Evolutionary conservation across 345 rosid species (phyloP), one percentile per base, ranked within the genome.

Genomic region (Acer negundo): DNA sequence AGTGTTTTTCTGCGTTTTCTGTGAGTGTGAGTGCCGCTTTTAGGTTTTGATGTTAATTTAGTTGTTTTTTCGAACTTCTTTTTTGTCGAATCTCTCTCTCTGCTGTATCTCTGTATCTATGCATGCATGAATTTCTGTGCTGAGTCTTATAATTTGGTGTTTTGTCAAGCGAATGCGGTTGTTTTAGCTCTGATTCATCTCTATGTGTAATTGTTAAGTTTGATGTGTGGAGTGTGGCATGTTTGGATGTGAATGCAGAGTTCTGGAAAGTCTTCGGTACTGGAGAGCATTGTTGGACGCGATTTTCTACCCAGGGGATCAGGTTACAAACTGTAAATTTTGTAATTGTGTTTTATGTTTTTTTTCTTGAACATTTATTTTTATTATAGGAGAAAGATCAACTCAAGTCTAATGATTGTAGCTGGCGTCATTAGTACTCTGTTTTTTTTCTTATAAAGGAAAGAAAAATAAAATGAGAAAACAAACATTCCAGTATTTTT

Each of bases 301-400:
- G 92, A 89, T 85, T 89, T 90, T 85, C 91, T 90, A 49, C 94
- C 94, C 7, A 78, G 90, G 38, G 94, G 91, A 74, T 90, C 92
- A 44, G 94, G 92, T 90, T 22, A 19, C 44, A 7, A 16, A 53
- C 49, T 74, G 6, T n/a, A 11, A 26, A 64, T 55, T 63, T 51
- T 6, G 7, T 61, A 46, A 46, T 46, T 46, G 13, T 46, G 13
- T 46, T 9, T 10, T 46, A 9, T 2, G 23, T 6, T 40, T 16
- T 11, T 3, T 4, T 2, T 24, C 49, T 70, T 70, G 11, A 35
- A 35, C 6, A 46, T 46, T 46, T 46, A 46, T 35, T 71, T 42
- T 53, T 28, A 28, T 13, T 10, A 4, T 19, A 51, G 7, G 42
- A 75, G 35, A 22, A 22, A 20, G 16, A 28, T 55, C 51, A 71